Conservation (phyloP, 305 asterid genomes). For the Plantago rigida region DNA sequence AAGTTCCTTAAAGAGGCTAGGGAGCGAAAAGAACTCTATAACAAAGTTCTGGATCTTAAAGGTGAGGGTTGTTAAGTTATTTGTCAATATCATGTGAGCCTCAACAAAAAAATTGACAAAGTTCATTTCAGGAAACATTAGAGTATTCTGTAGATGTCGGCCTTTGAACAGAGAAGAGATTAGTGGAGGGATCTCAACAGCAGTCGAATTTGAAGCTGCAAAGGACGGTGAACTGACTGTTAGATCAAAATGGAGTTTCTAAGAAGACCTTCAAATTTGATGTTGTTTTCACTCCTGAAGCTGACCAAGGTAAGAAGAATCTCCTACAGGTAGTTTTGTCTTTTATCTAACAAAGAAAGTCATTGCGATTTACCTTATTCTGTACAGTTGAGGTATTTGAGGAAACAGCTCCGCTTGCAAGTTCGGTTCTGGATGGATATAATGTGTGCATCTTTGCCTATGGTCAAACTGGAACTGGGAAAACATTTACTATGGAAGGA, state of each 20-base stretch:
- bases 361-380: slow-evolving; percentile 21
- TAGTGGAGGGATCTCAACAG: slow-evolving; percentile 53
- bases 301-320: slow-evolving; percentile 54
- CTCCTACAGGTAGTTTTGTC: slow-evolving; percentile 6
- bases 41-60: slow-evolving; percentile 78
- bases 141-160: slow-evolving; percentile 96
- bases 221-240: slow-evolving; percentile 72
- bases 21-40: slow-evolving; percentile 75
- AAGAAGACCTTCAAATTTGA: slow-evolving; percentile 71
- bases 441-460: slow-evolving; percentile 87
- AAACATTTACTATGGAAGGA: slow-evolving; percentile 97
- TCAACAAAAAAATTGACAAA: neutral
- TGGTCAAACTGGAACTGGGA: slow-evolving; percentile 96
- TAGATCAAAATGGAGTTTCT: slow-evolving; percentile 56
- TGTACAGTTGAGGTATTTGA: slow-evolving; percentile 69
- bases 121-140: slow-evolving; percentile 61
- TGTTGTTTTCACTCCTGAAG: slow-evolving; percentile 72
- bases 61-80: slow-evolving; percentile 35
- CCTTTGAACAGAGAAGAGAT: slow-evolving; percentile 70
- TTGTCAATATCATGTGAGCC: slow-evolving; percentile 7
- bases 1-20: slow-evolving; percentile 61
- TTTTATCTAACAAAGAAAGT: slow-evolving; percentile 6
- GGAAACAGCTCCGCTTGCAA: slow-evolving; percentile 82
- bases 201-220: slow-evolving; percentile 72
- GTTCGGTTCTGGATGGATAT: slow-evolving; percentile 87